Percentiles rank a stretch among this genome's conserved stretches.
These are phyloP conservation scores for Rutidosis leptorrhynchoides DNA, from an alignment of 129 eudicot species.

Conservation along the genomic window DNA sequence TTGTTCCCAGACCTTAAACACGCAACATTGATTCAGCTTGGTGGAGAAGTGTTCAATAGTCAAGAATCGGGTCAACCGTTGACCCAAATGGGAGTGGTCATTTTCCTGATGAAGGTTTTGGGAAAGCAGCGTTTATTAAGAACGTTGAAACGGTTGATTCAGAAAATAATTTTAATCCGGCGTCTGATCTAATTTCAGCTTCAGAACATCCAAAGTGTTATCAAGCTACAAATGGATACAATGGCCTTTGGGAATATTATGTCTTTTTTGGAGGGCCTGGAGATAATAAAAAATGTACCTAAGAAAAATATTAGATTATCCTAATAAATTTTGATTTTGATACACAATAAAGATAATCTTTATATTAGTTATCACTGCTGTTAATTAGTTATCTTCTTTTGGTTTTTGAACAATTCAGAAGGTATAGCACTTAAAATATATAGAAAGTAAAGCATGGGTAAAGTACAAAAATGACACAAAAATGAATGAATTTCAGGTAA, in stretches of 20 bases:
- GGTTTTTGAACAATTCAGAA: not conserved
- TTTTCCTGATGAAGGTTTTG: conserved; percentile 70
- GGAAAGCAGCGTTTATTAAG: conserved; percentile 60
- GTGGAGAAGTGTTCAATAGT: conserved; percentile 56
- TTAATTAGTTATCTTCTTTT: not conserved
- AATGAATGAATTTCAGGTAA: not conserved
- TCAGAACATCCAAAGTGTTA: conserved; percentile 77
- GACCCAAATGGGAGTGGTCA: conserved; percentile 96
- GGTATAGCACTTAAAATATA: not conserved
- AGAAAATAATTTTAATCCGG: conserved; percentile 47
- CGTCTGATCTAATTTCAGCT: conserved; percentile 35
- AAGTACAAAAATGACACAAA: not conserved
- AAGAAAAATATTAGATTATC: conserved; percentile 2
- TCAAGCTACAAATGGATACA: conserved; percentile 50
- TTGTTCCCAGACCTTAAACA: conserved; percentile 60
- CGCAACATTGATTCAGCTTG: conserved; percentile 64
- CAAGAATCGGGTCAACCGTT: conserved; percentile 42
- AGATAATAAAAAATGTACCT: conserved; percentile 57
- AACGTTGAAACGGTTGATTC: conserved; percentile 66
- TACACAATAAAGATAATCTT: not conserved
- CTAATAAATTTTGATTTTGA: not conserved
- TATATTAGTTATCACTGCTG: no score
- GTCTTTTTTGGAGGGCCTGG: conserved; percentile 87
- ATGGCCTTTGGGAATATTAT: conserved; percentile 66
- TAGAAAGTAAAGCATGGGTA: not conserved